Evolutionary conservation across 208 protist species (phyloP), one percentile per base, ranked within the genome.

Genomic region (Wallacemonas rigidus): DNA sequence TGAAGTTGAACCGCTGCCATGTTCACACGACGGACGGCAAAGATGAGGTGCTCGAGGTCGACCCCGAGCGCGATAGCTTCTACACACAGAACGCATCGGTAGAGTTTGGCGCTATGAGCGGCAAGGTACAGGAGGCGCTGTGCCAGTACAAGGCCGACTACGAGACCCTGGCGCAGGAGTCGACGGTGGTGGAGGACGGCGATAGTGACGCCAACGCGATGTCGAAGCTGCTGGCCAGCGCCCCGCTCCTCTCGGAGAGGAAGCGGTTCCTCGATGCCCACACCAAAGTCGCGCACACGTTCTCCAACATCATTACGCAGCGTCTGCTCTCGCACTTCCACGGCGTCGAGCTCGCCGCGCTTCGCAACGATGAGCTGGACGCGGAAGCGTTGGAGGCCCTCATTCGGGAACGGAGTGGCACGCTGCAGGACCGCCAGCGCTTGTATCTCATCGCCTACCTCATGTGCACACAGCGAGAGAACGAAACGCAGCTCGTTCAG

Each of bases 181-280:
- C 74, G 0, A 56, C 74, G 26, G 43, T 71, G 60, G 72, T 69
- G 12, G 86, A 76, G 40, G 77, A 77, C 65, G 81, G 80, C 68
- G 80, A 77, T 35, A 72, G 76, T 2, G 89, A 90, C 51, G 81
- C 89, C 4, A 80, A 84, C 61, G 74, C 86, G 51, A 88, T 97
- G 88, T 93, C 90, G 43, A 80, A 82, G 68, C 70, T 95, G 17
- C 75, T 97, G 17, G 88, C 88, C 44, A 89, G 74, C 55, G 92
- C 92, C 38, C 89, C 92, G 9, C 80, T 80, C 48, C 76, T 94
- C 63, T 85, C 82, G 50, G 92, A 97, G 82, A 76, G 83, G 63
- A 95, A 97, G 81, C 85, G 91, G 26, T 87, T 74, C 77, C 75
- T 95, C 9, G 90, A 94, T 79, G 84, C 89, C 4, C 92, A 97